phyloP scores from a whole-genome alignment of 1,284 basidiomycete species.

The Ganoderma leucocontextum region DNA sequence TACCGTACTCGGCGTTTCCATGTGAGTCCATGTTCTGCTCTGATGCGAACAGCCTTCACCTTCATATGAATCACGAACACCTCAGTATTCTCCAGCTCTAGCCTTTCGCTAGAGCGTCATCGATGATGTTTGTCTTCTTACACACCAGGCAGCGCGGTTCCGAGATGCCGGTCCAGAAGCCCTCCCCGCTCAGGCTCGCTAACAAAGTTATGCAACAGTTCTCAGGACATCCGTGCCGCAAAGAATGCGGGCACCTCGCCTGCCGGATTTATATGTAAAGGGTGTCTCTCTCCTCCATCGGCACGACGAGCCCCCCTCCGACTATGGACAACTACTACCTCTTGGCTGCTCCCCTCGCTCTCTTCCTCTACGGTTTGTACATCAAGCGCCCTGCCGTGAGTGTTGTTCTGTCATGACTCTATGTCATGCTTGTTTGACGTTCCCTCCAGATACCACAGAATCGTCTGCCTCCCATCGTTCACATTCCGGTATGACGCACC shows the following conservation, averaged over 20 bases:
- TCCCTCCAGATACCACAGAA: slow-evolving; percentile 26
- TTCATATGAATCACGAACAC: neutral
- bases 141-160: slow-evolving; percentile 1
- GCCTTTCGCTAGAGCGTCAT: neutral
- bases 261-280: slow-evolving; percentile 16
- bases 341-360: slow-evolving; percentile 22
- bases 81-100: neutral
- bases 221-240: neutral
- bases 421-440: neutral
- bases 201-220: neutral
- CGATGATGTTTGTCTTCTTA: neutral
- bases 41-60: neutral
- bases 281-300: neutral
- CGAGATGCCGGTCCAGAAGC: slow-evolving; percentile 1
- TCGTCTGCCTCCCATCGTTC: slow-evolving; percentile 32
- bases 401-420: neutral
- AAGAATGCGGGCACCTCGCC: slow-evolving; percentile 2
- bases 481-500: slow-evolving; percentile 26
- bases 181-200: neutral
- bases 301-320: neutral
- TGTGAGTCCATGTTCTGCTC: neutral
- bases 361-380: slow-evolving; percentile 25
- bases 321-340: slow-evolving; percentile 34
- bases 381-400: slow-evolving; percentile 22
- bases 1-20: neutral